Evolutionary conservation across 108 stramenopile genomes (phyloP), one percentile per base, ranked within the genome.

Genomic region (Stephanodiscus minutulus): DNA sequence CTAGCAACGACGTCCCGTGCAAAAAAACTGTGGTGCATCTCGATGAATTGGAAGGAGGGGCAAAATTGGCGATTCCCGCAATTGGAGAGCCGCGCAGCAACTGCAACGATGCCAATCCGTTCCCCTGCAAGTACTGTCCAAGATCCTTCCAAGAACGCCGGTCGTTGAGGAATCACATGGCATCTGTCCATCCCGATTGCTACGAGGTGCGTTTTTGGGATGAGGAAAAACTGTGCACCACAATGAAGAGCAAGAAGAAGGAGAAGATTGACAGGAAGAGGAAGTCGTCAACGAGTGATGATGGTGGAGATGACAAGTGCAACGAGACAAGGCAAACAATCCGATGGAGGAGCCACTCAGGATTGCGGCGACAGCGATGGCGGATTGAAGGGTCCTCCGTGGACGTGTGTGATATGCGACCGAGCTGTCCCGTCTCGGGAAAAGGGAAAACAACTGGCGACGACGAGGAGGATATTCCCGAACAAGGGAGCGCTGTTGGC

Each of bases 141-240:
- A 88, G 79, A 47, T 43, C 73, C 15, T 94, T 94, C 77, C 52
- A 20, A 27, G 90, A 94, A 65, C 70, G 86, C 9, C 70, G 93
- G 17, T 90, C 90, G 1, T 66, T 83, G n/a, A 90, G 82, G 39
- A 87, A 87, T 69, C 93, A 94, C 61, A 47, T 88, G 58, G 17
- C 61, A 3, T 77, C 58, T 50, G 33, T 64, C n/a, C 81, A 82
- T 67, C 81, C 76, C 27, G 70, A 77, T 37, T 63, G 66, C 37
- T 49, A 77, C 0, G 76, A 82, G 52, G 72, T 61, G 10, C n/a
- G 39, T 56, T 54, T 47, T 7, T 66, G 18, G 87, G 77, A 53
- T 64, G 62, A 61, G 49, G 24, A 48, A 44, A 82, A 43, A 54
- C 62, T 57, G 73, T 41, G 33, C 61, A 18, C 52, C 61, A 64